phyloP scores from a whole-genome alignment of 352 stramenopile species.

The Peronospora belbahrii region DNA sequence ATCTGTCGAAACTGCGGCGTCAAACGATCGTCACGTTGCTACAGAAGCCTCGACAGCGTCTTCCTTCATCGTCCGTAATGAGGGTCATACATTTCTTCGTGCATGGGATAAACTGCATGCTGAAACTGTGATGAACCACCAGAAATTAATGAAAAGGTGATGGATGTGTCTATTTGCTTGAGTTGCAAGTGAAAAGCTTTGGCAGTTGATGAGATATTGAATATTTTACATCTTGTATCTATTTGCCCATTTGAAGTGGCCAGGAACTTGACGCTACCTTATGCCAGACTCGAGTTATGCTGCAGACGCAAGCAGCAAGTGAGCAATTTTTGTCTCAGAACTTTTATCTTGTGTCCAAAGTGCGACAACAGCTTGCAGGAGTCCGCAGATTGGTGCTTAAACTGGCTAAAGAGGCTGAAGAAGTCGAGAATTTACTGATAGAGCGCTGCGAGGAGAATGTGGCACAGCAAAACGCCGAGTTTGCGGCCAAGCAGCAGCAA shows the following conservation, averaged over 20 bases:
- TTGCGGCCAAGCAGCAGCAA: constrained; percentile 56
- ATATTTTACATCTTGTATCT: constrained; percentile 5
- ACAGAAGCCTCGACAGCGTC: neutral
- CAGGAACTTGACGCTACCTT: constrained; percentile 42
- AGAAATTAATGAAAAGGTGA: constrained; percentile 42
- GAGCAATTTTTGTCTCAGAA: constrained; percentile 60
- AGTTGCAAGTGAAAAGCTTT: neutral
- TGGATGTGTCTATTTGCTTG: neutral
- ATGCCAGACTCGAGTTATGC: constrained; percentile 27
- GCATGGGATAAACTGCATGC: constrained; percentile 30
- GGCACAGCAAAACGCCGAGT: constrained; percentile 63
- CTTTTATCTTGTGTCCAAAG: constrained; percentile 46
- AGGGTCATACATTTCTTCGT: constrained; percentile 40
- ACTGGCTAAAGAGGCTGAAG: constrained; percentile 48
- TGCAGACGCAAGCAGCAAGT: constrained; percentile 58
- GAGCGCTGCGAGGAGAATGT: constrained; percentile 67
- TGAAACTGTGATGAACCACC: constrained; percentile 29
- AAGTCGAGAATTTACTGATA: constrained; percentile 64
- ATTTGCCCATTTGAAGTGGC: constrained; percentile 26
- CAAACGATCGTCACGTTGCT: constrained; percentile 2
- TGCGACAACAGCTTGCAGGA: constrained; percentile 45
- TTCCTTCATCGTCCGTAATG: constrained; percentile 8
- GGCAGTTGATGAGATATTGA: constrained; percentile 12
- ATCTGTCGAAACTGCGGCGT: constrained; percentile 6
- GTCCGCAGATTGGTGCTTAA: constrained; percentile 45